Evolutionary conservation across 768 basidiomycete genomes (phyloP).

Genomic region (Pleurotus tuber-regium): DNA sequence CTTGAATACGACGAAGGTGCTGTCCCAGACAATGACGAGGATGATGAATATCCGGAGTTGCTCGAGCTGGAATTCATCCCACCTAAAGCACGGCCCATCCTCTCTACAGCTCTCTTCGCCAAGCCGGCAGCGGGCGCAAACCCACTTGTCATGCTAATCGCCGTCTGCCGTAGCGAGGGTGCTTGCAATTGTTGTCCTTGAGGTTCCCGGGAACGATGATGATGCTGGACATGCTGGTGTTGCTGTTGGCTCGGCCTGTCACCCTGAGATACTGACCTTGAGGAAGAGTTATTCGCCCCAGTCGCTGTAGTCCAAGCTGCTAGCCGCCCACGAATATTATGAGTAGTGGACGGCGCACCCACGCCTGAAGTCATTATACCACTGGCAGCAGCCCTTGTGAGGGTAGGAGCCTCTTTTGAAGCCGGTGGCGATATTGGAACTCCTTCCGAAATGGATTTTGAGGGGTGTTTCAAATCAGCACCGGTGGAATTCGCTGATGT

Average conservation of each 20-base stretch:
- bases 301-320: conserved; percentile 44
- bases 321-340: conserved; percentile 45
- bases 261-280: conserved; percentile 2
- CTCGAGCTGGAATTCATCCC: conserved; percentile 39
- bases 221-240: conserved; percentile 22
- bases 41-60: conserved; percentile 40
- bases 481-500: conserved; percentile 19
- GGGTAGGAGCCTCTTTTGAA: conserved; percentile 37
- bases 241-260: conserved; percentile 11
- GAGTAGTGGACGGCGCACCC: conserved; percentile 31
- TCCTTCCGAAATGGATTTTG: conserved; percentile 34
- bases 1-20: conserved; percentile 37
- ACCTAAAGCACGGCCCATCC: conserved; percentile 66
- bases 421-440: conserved; percentile 22
- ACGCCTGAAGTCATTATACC: conserved; percentile 38
- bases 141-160: conserved; percentile 68
- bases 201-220: conserved; percentile 18
- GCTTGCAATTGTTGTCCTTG: conserved; percentile 7
- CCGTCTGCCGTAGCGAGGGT: conserved; percentile 52
- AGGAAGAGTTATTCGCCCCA: conserved; percentile 6
- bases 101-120: conserved; percentile 76
- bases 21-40: conserved; percentile 41
- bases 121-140: conserved; percentile 72
- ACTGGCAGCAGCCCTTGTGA: conserved; percentile 38
- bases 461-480: conserved; percentile 28